A percentile compares a stretch with the other conserved stretches of the same genome.
Conservation (phyloP, 768 basidiomycete genomes). For the Psilocybe cubensis region DNA sequence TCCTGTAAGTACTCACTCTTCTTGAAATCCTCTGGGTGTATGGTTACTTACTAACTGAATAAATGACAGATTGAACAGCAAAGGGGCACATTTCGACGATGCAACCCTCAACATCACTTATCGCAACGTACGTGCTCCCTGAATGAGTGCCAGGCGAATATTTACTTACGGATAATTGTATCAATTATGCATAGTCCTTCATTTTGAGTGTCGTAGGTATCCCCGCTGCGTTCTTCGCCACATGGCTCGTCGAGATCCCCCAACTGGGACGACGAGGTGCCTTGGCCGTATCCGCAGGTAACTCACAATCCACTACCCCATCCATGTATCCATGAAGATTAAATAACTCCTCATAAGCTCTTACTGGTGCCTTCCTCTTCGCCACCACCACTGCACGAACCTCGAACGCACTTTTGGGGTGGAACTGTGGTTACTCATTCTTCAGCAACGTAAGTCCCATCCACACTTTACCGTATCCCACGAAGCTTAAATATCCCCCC, state of each 20-base stretch:
- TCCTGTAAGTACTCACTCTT: conserved; percentile 16
- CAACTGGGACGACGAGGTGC: conserved; percentile 68
- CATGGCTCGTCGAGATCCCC: conserved; percentile 67
- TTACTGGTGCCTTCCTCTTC: conserved; percentile 76
- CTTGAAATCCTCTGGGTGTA: neutral
- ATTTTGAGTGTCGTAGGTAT: conserved; percentile 70
- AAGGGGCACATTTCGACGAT: conserved; percentile 70
- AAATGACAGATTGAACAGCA: conserved; percentile 56
- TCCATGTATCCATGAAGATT: neutral
- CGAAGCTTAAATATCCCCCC: neutral
- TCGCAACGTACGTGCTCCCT: conserved; percentile 53
- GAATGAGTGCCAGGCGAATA: no score
- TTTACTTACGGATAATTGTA: neutral
- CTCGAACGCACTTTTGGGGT: conserved; percentile 69
- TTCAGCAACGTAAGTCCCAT: conserved; percentile 53
- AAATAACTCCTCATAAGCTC: conserved; percentile 51
- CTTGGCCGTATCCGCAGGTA: conserved; percentile 65
- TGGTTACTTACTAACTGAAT: neutral
- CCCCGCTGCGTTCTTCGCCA: conserved; percentile 70
- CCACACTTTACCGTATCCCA: neutral
- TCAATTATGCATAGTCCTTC: conserved; percentile 49
- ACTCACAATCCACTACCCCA: conserved; percentile 32
- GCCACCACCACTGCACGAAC: conserved; percentile 71
- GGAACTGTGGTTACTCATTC: conserved; percentile 77
- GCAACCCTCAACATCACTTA: conserved; percentile 70